Evolutionary conservation across 106 monocot species (phyloP), one percentile per base, ranked within the genome.

Genomic region (Dactylorhiza incarnata): DNA sequence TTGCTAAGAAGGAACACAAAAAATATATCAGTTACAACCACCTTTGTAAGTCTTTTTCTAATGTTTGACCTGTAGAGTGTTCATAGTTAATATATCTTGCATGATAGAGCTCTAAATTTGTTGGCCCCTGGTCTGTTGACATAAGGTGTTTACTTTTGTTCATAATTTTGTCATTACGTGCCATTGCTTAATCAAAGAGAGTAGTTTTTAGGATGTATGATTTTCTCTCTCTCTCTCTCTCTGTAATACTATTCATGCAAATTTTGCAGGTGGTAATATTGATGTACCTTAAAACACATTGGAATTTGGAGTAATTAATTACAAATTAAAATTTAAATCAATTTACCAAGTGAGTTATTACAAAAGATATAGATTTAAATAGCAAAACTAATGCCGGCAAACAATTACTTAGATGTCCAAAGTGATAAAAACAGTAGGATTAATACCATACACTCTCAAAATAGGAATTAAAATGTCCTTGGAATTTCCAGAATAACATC

Each of bases 1-100:
- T 49, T 69, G 77, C 79, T 26, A 45, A 14, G 37, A 72, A 19
- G 50, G 82, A 80, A 46, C 80, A 54, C 16, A 81, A 78, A 50
- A 91, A 82, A 74, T 75, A 59, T 24, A 19, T 91, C 53, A 49
- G 12, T 17, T 91, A 91, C 74, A 76, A 74, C 10, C 81, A 91
- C 48, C 78, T 91, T n/a, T 83, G 90, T 91, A 65, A 85, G 90
- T 77, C 66, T 11, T 70, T 70, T 13, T 48, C 17, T 5, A 49
- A 72, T 48, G 47, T 17, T 45, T 46, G 43, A 7, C 45, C 17
- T 69, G 45, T 15, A 45, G 14, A 7, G 4, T 46, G 46, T 43
- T 69, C 69, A 69, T 45, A n/a, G 45, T 69, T 69, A 46, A 14
- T 45, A 17, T 24, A 45, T 14, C 12, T 66, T 69, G 16, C 24